Evolutionary conservation across 2,329 filamentous ascomycete genomes (phyloP).

Genomic region (Trichoderma koningiopsis): DNA sequence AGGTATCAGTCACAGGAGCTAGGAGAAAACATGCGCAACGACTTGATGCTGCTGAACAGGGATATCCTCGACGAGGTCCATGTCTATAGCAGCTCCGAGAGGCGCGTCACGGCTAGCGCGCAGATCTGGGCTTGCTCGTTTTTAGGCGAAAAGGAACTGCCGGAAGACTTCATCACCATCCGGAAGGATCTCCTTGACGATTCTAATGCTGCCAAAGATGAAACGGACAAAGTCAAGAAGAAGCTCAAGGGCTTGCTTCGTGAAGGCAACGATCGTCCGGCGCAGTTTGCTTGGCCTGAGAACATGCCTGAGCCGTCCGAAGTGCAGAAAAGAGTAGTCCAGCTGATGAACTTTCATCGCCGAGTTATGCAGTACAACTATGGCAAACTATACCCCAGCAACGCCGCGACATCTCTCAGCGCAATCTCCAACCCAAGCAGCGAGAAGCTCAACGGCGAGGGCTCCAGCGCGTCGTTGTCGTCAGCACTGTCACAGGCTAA

Average conservation of each 20-base stretch:
- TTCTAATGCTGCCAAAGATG: conserved; percentile 96
- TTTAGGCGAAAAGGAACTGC: conserved; percentile 80
- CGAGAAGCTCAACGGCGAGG: conserved; percentile 49
- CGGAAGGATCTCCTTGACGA: conserved; percentile 95
- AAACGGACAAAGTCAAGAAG: conserved; percentile 99
- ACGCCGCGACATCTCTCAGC: conserved; percentile 64
- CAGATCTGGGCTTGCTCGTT: conserved; percentile 95
- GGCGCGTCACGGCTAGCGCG: conserved; percentile 90
- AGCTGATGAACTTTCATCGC: conserved; percentile 97
- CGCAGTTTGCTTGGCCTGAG: conserved; percentile 97
- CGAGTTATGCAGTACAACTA: conserved; percentile 96
- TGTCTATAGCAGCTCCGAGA: conserved; percentile 93
- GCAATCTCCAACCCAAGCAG: conserved; percentile 55
- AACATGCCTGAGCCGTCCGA: conserved; percentile 93
- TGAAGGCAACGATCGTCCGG: conserved; percentile 88
- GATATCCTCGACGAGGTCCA: conserved; percentile 90
- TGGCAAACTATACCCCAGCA: conserved; percentile 71
- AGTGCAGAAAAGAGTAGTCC: conserved; percentile 87
- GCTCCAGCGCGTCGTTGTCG: conserved; percentile 47
- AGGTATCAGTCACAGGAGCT: conserved; percentile 95
- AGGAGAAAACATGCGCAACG: conserved; percentile 93
- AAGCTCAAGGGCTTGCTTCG: conserved; percentile 91
- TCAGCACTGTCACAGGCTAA: conserved; percentile 62
- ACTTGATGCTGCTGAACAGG: conserved; percentile 87
- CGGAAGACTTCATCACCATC: conserved; percentile 83